These are phyloP conservation scores for Pseudonectria buxi DNA, from an alignment of 2,329 filamentous ascomycete species.

Conservation along the genomic window DNA sequence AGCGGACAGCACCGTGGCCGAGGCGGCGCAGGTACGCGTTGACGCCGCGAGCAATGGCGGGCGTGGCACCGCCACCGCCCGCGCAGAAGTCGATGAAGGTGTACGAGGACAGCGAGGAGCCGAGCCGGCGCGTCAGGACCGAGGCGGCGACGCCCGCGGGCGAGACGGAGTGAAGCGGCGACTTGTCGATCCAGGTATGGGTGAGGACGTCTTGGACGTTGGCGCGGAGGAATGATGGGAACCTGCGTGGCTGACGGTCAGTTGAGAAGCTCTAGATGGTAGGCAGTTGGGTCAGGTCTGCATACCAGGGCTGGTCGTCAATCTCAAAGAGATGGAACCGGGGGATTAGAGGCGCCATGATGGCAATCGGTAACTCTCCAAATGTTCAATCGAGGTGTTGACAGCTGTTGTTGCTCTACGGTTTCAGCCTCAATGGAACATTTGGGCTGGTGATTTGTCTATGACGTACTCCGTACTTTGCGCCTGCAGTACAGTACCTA, in stretches of 20 bases:
- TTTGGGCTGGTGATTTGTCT: not conserved
- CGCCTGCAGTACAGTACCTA: not conserved
- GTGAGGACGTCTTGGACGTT: conserved; percentile 60
- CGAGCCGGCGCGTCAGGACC: conserved; percentile 47
- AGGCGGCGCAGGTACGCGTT: conserved; percentile 37
- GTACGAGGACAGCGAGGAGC: conserved; percentile 41
- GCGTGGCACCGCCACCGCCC: conserved; percentile 65
- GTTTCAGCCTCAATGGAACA: conserved; percentile 1
- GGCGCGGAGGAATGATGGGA: conserved; percentile 57
- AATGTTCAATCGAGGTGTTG: not conserved
- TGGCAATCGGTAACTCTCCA: conserved; percentile 3
- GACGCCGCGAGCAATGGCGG: conserved; percentile 52
- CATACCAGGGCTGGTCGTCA: conserved; percentile 58
- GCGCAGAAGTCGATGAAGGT: conserved; percentile 71
- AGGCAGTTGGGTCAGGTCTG: conserved; percentile 3
- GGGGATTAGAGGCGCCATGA: conserved; percentile 45
- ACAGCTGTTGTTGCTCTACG: conserved; percentile 4
- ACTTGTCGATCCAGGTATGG: conserved; percentile 52
- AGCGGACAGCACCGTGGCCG: conserved; percentile 36
- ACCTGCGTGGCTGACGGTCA: conserved; percentile 37
- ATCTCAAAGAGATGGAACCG: conserved; percentile 62
- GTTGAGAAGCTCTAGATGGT: conserved; percentile 1
- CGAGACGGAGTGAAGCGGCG: conserved; percentile 52
- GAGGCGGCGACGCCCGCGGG: conserved; percentile 56
- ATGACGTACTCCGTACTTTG: not conserved